A percentile compares a stretch with the other conserved stretches of the same genome.
Evolutionary conservation across 495 filamentous ascomycete species (phyloP).

Genomic region (Penicillium cosmopolitanum): DNA sequence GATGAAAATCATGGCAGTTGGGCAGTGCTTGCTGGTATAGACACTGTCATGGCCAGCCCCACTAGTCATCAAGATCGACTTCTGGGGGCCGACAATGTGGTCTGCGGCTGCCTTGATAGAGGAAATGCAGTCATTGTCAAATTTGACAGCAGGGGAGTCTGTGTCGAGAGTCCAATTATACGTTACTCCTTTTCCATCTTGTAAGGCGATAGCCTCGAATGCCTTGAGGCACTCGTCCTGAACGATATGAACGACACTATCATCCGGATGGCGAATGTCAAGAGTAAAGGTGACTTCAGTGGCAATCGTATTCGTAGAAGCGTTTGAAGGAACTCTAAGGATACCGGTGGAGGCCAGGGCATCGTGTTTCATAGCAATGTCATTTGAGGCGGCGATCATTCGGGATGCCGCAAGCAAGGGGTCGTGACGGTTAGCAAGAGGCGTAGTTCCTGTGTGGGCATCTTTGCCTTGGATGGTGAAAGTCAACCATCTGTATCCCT

Average conservation of each 20-base stretch:
- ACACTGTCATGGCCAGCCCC: conserved; percentile 65
- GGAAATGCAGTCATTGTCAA: conserved; percentile 64
- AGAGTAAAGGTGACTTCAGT: conserved; percentile 67
- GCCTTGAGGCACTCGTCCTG: conserved; percentile 47
- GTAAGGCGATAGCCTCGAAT: conserved; percentile 54
- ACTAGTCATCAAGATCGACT: conserved; percentile 50
- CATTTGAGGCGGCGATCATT: conserved; percentile 66
- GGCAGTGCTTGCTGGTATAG: conserved; percentile 56
- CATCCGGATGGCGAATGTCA: conserved; percentile 66
- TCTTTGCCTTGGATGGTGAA: conserved; percentile 64
- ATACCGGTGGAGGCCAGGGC: conserved; percentile 71
- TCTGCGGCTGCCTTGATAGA: conserved; percentile 62
- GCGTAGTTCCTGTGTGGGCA: conserved; percentile 76
- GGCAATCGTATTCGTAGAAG: conserved; percentile 72
- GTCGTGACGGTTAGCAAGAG: conserved; percentile 54
- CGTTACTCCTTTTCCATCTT: conserved; percentile 52
- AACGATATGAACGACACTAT: conserved; percentile 56
- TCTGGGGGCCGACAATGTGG: conserved; percentile 40
- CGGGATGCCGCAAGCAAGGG: conserved; percentile 66
- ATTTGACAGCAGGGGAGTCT: conserved; percentile 62
- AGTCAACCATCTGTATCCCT: conserved; percentile 64
- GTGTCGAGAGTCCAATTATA: conserved; percentile 58
- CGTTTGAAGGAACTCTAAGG: conserved; percentile 57
- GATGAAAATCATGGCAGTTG: conserved; percentile 68
- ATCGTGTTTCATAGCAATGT: conserved; percentile 52